These are phyloP conservation scores for Erythrophleum ivorense DNA, from an alignment of 331 rosid genomes.

Conservation along the genomic window DNA sequence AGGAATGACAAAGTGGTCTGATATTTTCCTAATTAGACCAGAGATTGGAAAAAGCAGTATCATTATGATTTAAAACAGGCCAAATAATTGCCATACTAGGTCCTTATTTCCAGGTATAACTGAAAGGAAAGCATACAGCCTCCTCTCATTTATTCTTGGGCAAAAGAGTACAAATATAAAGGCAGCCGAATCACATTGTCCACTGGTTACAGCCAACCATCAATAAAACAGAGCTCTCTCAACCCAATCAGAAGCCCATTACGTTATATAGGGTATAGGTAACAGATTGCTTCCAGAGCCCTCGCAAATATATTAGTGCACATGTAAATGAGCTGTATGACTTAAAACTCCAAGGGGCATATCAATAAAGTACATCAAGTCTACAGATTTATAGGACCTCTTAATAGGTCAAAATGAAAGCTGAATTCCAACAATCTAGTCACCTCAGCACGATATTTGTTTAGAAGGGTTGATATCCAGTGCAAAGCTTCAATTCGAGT, in stretches of 20 bases:
- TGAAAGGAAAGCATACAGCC: constrained; percentile 19
- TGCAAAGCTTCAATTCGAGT: constrained; percentile 97
- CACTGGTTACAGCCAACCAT: constrained; percentile 7
- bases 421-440: constrained; percentile 29
- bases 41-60: background rate
- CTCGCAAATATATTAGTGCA: constrained; percentile 8
- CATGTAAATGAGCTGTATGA: background rate
- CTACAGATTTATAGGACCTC: constrained; percentile 21
- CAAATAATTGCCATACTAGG: background rate
- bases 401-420: constrained; percentile 35
- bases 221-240: background rate
- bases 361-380: constrained; percentile 17
- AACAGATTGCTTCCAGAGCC: background rate
- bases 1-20: background rate
- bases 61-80: background rate
- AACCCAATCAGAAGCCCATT: background rate
- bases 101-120: background rate
- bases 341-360: constrained; percentile 6
- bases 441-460: constrained; percentile 84
- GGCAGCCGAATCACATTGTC: background rate
- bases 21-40: constrained; percentile 2
- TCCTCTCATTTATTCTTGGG: constrained; percentile 10
- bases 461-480: constrained; percentile 89
- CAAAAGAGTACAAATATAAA: background rate
- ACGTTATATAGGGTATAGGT: background rate